These are phyloP conservation scores for Saccharomycopsis sp. DNA, from an alignment of 805 yeast genomes.

Conservation along the genomic window DNA sequence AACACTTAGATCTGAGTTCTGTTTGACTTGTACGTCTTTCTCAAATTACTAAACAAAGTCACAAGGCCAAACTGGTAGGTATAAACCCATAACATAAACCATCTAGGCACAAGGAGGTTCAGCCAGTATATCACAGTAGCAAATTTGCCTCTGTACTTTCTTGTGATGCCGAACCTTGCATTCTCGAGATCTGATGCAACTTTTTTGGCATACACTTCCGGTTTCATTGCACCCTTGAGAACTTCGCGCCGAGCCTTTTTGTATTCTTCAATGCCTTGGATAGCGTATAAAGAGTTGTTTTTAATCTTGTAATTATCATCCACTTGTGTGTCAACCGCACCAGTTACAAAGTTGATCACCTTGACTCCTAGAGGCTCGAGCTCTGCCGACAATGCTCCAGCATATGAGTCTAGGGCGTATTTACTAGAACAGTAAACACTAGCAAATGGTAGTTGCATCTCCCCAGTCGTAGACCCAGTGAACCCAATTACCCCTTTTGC, in stretches of 20 bases:
- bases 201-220: slow-evolving; percentile 33
- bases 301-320: not conserved
- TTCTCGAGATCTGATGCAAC: slow-evolving; percentile 32
- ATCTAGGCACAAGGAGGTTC: slow-evolving; percentile 9
- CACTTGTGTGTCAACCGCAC: slow-evolving; percentile 54
- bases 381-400: slow-evolving; percentile 54
- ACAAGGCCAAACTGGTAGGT: not conserved
- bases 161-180: slow-evolving; percentile 38
- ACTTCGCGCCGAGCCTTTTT: slow-evolving; percentile 11
- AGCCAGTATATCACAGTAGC: slow-evolving; percentile 33
- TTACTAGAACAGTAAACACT: slow-evolving; percentile 60
- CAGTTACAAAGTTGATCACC: slow-evolving; percentile 63
- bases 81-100: not conserved
- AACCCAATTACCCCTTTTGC: slow-evolving; percentile 63
- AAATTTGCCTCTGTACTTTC: slow-evolving; percentile 43
- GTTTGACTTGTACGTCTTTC: not conserved
- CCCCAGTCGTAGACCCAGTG: slow-evolving; percentile 67
- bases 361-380: slow-evolving; percentile 64
- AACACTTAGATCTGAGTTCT: no score
- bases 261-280: slow-evolving; percentile 18
- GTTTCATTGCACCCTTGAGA: slow-evolving; percentile 23
- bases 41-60: not conserved
- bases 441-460: slow-evolving; percentile 62
- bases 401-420: slow-evolving; percentile 70
- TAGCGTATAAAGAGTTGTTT: slow-evolving; percentile 16